These are phyloP conservation scores for Fusarium piperis DNA, from an alignment of 2,329 filamentous ascomycete species.

Conservation along the genomic window DNA sequence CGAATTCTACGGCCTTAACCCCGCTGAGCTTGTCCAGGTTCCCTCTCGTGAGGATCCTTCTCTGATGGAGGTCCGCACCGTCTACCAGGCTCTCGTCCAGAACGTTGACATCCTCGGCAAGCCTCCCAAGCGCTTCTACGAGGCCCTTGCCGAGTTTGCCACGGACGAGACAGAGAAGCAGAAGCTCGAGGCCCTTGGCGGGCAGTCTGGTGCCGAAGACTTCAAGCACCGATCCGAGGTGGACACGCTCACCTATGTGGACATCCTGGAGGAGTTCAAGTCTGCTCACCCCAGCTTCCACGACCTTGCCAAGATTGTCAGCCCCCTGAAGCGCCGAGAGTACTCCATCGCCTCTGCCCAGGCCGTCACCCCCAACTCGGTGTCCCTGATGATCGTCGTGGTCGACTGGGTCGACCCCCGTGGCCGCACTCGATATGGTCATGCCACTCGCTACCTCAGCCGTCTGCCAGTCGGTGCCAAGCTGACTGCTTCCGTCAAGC, in stretches of 20 bases:
- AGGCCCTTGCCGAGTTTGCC: slow-evolving; percentile 87
- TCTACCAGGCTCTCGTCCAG: slow-evolving; percentile 90
- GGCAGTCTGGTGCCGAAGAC: slow-evolving; percentile 82
- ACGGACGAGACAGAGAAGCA: slow-evolving; percentile 84
- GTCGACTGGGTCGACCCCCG: slow-evolving; percentile 93
- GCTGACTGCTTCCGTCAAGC: slow-evolving; percentile 94
- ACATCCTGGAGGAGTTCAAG: slow-evolving; percentile 87
- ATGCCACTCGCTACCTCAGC: slow-evolving; percentile 91
- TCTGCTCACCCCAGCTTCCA: slow-evolving; percentile 90
- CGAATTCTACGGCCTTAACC: slow-evolving; percentile 84
- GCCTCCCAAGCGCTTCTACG: slow-evolving; percentile 98
- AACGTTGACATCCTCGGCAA: slow-evolving; percentile 97
- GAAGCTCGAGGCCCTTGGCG: slow-evolving; percentile 78
- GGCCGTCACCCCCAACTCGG: slow-evolving; percentile 88
- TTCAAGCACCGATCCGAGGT: slow-evolving; percentile 94
- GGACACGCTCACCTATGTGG: slow-evolving; percentile 90
- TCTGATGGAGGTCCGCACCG: slow-evolving; percentile 85
- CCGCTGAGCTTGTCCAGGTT: slow-evolving; percentile 88
- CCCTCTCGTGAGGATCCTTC: slow-evolving; percentile 81
- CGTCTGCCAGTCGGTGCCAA: slow-evolving; percentile 77
- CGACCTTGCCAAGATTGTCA: slow-evolving; percentile 87
- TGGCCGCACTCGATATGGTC: slow-evolving; percentile 89
- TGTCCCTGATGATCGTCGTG: slow-evolving; percentile 95
- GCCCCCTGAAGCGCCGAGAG: slow-evolving; percentile 93
- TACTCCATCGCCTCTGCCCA: slow-evolving; percentile 99